A percentile compares a stretch with the other conserved stretches of the same genome.
Conservation (phyloP, 352 stramenopile genomes). For the Pythium aquatile region DNA sequence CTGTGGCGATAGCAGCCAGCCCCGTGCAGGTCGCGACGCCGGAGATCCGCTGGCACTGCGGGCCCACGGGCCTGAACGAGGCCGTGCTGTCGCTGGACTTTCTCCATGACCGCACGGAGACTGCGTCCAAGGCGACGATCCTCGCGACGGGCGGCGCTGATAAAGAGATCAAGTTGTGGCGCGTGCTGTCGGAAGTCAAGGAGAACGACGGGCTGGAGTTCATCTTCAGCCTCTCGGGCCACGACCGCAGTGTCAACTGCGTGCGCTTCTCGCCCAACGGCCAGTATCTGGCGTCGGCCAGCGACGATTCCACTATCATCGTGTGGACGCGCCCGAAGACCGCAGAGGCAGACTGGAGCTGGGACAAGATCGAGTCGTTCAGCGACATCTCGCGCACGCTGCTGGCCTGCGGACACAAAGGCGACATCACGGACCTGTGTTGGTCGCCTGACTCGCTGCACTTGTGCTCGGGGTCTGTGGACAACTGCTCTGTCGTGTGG, state of each 20-base stretch:
- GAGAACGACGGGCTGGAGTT: constrained; percentile 57
- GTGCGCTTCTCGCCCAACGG: constrained; percentile 91
- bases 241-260: constrained; percentile 90
- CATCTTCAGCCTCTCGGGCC: constrained; percentile 81
- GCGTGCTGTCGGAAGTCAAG: constrained; percentile 38
- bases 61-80: constrained; percentile 86
- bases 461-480: constrained; percentile 90
- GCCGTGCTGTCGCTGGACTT: constrained; percentile 85
- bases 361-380: constrained; percentile 74
- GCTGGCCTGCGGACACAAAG: constrained; percentile 80
- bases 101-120: constrained; percentile 30
- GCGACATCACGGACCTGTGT: constrained; percentile 90
- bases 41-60: constrained; percentile 86
- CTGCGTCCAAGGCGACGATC: constrained; percentile 25
- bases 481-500: constrained; percentile 91
- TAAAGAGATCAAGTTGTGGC: constrained; percentile 89
- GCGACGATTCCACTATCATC: constrained; percentile 89
- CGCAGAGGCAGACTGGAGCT: constrained; percentile 63
- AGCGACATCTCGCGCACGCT: constrained; percentile 79
- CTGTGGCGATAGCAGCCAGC: constrained; percentile 7
- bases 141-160: constrained; percentile 83
- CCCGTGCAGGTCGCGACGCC: constrained; percentile 64
- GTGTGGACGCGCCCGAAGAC: constrained; percentile 80
- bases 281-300: constrained; percentile 81
- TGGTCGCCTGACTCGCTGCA: constrained; percentile 92